A percentile compares a stretch with the other conserved stretches of the same genome.
Evolutionary conservation across 2,329 filamentous ascomycete genomes (phyloP).

Genomic region (Aspergillus calidoustus): DNA sequence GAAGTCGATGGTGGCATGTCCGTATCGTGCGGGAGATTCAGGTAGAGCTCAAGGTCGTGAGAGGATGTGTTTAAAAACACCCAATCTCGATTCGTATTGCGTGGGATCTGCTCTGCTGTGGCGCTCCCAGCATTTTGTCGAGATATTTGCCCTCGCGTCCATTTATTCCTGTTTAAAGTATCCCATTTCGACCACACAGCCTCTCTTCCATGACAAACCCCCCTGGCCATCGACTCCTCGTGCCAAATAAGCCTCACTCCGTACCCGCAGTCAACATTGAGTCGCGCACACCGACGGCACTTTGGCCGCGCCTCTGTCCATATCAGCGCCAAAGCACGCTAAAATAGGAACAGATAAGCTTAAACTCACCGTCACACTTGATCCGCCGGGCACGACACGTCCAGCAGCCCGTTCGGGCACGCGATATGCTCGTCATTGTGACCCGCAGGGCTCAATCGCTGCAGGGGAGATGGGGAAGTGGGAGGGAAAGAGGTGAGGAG

Average conservation of each 20-base stretch:
- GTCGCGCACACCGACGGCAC: neutral
- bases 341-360: neutral
- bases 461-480: neutral
- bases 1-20: too few relatives aligned
- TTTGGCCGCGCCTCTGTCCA: neutral
- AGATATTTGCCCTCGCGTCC: neutral
- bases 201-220: conserved; percentile 31
- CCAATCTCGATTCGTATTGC: neutral
- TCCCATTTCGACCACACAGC: neutral
- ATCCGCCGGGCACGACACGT: conserved; percentile 27
- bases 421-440: conserved; percentile 17
- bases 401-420: conserved; percentile 29
- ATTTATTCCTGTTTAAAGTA: neutral
- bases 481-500: neutral
- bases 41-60: neutral
- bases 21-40: neutral
- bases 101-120: too few relatives aligned
- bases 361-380: conserved; percentile 29
- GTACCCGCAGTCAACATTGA: conserved; percentile 23
- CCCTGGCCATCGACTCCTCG: conserved; percentile 32
- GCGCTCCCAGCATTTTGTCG: neutral
- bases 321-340: neutral
- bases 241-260: conserved; percentile 30
- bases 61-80: neutral
- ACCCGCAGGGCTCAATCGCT: neutral